phyloP scores from a whole-genome alignment of 2,329 filamentous ascomycete genomes.

The Thermoascus crustaceus region DNA sequence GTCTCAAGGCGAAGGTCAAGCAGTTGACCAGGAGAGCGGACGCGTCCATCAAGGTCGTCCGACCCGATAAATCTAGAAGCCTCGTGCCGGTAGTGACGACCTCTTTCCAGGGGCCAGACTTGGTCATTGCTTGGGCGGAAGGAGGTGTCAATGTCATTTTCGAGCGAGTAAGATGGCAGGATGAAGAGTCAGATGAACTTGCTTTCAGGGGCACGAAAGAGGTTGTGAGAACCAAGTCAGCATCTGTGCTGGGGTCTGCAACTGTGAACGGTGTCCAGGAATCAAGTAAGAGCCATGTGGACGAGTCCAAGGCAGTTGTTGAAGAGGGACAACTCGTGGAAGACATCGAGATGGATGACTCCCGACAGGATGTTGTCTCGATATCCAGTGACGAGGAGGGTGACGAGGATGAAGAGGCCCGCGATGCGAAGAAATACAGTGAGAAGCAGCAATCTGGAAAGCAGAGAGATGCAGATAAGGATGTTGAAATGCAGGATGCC shows the following conservation, averaged over 20 bases:
- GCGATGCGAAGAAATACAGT: neutral
- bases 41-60: constrained; percentile 37
- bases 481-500: constrained; percentile 35
- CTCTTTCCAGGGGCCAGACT: constrained; percentile 37
- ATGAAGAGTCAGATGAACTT: constrained; percentile 37
- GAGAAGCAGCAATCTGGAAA: constrained; percentile 2
- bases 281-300: constrained; percentile 44
- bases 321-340: constrained; percentile 41
- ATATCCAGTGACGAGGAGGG: constrained; percentile 20
- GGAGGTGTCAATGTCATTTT: constrained; percentile 44
- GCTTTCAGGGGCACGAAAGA: constrained; percentile 38
- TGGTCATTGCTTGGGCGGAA: constrained; percentile 42
- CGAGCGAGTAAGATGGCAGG: constrained; percentile 41
- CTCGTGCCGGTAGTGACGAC: constrained; percentile 37
- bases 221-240: constrained; percentile 36
- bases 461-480: constrained; percentile 19
- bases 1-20: constrained; percentile 38
- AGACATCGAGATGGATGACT: constrained; percentile 26
- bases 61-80: constrained; percentile 32
- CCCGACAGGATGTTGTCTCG: constrained; percentile 18
- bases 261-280: constrained; percentile 47
- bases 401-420: constrained; percentile 18
- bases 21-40: constrained; percentile 39
- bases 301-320: constrained; percentile 51
- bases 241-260: constrained; percentile 37